Evolutionary conservation across 78 protist genomes (phyloP).

Genomic region (Dictyostelium discoideum): DNA sequence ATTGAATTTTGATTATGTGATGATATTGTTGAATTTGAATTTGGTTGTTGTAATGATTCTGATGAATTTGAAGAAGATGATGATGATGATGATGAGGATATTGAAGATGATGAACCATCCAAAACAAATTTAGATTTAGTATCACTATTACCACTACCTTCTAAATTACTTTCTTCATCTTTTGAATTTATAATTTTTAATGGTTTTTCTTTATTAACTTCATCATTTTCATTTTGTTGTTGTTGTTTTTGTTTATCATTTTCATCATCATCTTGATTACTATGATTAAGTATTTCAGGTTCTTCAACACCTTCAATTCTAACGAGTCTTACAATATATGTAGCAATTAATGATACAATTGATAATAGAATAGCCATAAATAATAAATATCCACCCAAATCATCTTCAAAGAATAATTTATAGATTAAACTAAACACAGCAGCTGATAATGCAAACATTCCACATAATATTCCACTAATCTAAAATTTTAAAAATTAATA

Average conservation of each 20-base stretch:
- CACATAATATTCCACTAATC: slow-evolving; percentile 39
- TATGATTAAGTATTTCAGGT: neutral
- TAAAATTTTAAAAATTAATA: neutral
- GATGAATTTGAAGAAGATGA: neutral
- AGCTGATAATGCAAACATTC: slow-evolving; percentile 49
- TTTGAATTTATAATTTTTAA: neutral
- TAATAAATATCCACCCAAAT: slow-evolving; percentile 39
- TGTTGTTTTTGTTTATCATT: neutral
- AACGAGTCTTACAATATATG: slow-evolving; percentile 23
- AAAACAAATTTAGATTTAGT: neutral
- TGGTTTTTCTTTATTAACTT: neutral
- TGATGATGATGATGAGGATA: neutral
- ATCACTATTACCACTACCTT: neutral
- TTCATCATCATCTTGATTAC: neutral
- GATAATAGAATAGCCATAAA: slow-evolving; percentile 35
- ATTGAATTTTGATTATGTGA: neutral
- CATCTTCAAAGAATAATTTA: neutral
- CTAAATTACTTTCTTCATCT: neutral
- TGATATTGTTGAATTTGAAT: neutral
- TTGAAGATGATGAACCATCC: neutral
- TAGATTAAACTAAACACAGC: slow-evolving; percentile 52
- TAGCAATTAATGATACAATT: slow-evolving; percentile 11
- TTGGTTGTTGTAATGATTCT: neutral
- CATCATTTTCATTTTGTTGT: neutral
- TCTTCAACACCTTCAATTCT: neutral